Evolutionary conservation across 2,329 filamentous ascomycete species (phyloP), one percentile per base, ranked within the genome.

Genomic region (Teratosphaeria zuluensis): DNA sequence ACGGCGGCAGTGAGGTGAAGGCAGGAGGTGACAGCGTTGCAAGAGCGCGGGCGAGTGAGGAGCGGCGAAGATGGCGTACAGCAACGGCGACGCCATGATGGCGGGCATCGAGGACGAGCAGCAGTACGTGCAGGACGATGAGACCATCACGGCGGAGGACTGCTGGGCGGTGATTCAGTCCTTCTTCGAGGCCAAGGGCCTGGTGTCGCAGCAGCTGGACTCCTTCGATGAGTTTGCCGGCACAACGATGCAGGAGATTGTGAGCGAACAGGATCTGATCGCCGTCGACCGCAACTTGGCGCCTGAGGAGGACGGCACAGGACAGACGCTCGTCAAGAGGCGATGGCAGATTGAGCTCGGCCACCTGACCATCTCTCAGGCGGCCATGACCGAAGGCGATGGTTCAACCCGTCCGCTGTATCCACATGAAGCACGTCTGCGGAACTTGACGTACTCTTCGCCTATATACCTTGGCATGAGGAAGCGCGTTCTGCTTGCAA

Each of bases 161-260:
- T 96, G 91, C 80, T 99, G 95, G 94, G 89, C 88, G 64, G 92
- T 97, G 70, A 97, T 99, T 73, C 91, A 89, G 58, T 89, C 94
- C 9, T 97, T 96, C 80, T 99, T 99, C 77, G 90, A 96, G 68
- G 84, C 86, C 63, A 99, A 97, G 77, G 92, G 94, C 69, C 82
- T 99, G 33, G 94, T 96, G 24, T 96, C 94, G 16, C 92, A 99
- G 76, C 94, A 99, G 78, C 86, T 97, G 63, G 92, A 97, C 73
- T 99, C 95, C 0, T 99, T 96, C 76, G 91, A 99, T 76, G 92
- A 97, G 72, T 99, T 99, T 70, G 92, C 94, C 59, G 86, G 88
- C 61, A 91, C 89, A 24, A 96, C 92, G 0, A 92, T 99, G 76
- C 92, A 97, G 71, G 90, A 96, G 68, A 84, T 99, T 61, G 88